Base-by-base conservation (phyloP, 768 basidiomycete genomes). In the Leccinum uliginosum region DNA sequence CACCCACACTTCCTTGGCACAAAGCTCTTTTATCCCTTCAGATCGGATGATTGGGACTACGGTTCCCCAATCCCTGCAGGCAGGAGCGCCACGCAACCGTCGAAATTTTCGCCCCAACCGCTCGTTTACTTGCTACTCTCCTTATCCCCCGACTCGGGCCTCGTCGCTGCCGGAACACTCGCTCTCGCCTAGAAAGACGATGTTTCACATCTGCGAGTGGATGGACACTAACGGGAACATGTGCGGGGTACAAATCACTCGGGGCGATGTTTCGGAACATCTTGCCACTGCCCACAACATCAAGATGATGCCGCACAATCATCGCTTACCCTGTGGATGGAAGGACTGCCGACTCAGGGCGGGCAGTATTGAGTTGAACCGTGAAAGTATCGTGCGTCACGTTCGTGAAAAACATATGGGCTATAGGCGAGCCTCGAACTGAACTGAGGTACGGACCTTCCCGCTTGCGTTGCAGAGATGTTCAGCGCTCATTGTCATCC, bases 381-480 rank as follows among this genome's bases (percentile, higher is more conserved):
- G 67, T 2, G 59, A 67, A 32, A 55, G 54, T 9, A 61, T 68
- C 4, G 40, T 53, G 1, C 56, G 67, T 0, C 67, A 68, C 1
- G 15, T 65, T 0, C 45, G 55, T 0, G 67, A 68, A 32, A 55
- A 6, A 3, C 67, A 68, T 23, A 3, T 68, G 7, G 6, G 50
- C 4, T 47, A 10, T 21, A 67, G 23, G 38, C 60, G 65, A 32
- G 40, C 45, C 14, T 19, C 11, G 8, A 46, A 8, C 11, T 12
- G 15, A 10, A 26, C 11, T 50, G 26, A 21, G 56, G 56, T 58
- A 11, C 2, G 54, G 21, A 6, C 19, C 21, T 1, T 34, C 7
- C 30, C 5, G 12, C 26, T 52, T 9, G 32, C 23, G 34, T 30
- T 30, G 30, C 30, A 12, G 27, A 7, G 30, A 47, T 24, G 3